These are phyloP conservation scores for Coemansia sp. DNA, from an alignment of 192 early-diverging fungal genomes.

Conservation along the genomic window DNA sequence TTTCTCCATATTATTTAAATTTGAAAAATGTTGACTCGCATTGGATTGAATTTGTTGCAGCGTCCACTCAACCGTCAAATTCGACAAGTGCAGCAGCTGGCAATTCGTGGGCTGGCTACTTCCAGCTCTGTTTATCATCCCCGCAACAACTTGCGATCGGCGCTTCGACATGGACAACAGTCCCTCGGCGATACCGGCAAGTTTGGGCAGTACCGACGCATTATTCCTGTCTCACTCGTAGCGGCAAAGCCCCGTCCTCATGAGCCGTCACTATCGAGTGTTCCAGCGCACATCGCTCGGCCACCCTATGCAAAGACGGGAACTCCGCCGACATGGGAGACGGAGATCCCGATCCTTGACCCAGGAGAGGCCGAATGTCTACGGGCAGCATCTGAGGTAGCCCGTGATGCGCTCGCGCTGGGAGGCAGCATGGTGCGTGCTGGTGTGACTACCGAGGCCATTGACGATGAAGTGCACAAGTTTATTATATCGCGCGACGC, in stretches of 20 bases:
- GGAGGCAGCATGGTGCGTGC: conserved; percentile 59
- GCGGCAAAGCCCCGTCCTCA: conserved; percentile 28
- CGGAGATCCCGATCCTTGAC: conserved; percentile 51
- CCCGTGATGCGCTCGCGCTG: conserved; percentile 61
- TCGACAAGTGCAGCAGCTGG: not conserved
- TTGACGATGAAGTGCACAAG: conserved; percentile 60
- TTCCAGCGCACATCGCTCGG: conserved; percentile 52
- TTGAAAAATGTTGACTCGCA: not conserved
- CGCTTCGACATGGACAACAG: conserved; percentile 1
- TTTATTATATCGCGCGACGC: conserved; percentile 61
- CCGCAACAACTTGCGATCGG: conserved; percentile 15
- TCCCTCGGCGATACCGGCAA: not conserved
- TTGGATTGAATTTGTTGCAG: not conserved
- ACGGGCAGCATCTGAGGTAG: conserved; percentile 60
- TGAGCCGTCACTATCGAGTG: conserved; percentile 31
- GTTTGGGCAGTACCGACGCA: conserved; percentile 39
- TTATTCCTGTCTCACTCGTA: conserved; percentile 30
- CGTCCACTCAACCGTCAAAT: not conserved
- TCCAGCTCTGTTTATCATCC: not conserved
- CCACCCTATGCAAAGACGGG: conserved; percentile 67
- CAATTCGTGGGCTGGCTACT: not conserved
- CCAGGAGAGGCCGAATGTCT: conserved; percentile 47
- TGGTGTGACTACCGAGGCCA: conserved; percentile 58
- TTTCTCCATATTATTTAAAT: not conserved
- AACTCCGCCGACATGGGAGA: conserved; percentile 54